Evolutionary conservation across 768 basidiomycete species (phyloP).

Genomic region (Boletus subcaerulescens): DNA sequence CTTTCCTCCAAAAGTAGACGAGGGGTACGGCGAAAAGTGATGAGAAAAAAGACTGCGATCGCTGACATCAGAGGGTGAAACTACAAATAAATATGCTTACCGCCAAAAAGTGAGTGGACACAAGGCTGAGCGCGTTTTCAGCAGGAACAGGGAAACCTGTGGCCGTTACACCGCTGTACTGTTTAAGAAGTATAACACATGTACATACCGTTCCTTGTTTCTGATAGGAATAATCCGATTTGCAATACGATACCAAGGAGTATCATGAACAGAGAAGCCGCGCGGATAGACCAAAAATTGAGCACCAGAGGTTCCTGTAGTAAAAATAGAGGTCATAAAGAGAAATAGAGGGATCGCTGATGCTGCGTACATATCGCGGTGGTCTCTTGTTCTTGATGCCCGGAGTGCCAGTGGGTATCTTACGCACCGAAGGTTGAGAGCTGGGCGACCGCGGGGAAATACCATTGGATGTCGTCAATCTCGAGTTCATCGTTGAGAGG

Average conservation of each 20-base stretch:
- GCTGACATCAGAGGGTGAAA: neutral
- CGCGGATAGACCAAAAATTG: conserved; percentile 40
- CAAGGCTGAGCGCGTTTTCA: conserved; percentile 46
- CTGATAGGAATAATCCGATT: conserved; percentile 14
- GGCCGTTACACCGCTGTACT: neutral
- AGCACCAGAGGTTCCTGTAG: conserved; percentile 29
- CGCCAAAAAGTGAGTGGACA: conserved; percentile 45
- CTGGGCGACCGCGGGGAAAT: conserved; percentile 27
- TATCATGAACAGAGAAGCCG: conserved; percentile 43
- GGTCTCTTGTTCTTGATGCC: conserved; percentile 31
- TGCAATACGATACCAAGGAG: conserved; percentile 15
- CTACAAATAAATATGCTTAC: conserved; percentile 29
- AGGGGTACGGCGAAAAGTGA: conserved; percentile 49
- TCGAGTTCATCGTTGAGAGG: conserved; percentile 7
- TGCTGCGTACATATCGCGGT: conserved; percentile 41
- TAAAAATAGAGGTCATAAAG: neutral
- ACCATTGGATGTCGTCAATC: neutral
- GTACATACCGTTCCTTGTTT: conserved; percentile 14
- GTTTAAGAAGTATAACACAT: neutral
- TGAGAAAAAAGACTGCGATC: conserved; percentile 55
- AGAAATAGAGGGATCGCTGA: neutral
- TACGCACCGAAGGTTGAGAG: conserved; percentile 44
- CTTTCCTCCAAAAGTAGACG: conserved; percentile 45
- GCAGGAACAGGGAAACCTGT: conserved; percentile 54
- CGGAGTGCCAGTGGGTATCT: conserved; percentile 52